phyloP scores from a whole-genome alignment of 306 rosid genomes.

The Cucumis melo region DNA sequence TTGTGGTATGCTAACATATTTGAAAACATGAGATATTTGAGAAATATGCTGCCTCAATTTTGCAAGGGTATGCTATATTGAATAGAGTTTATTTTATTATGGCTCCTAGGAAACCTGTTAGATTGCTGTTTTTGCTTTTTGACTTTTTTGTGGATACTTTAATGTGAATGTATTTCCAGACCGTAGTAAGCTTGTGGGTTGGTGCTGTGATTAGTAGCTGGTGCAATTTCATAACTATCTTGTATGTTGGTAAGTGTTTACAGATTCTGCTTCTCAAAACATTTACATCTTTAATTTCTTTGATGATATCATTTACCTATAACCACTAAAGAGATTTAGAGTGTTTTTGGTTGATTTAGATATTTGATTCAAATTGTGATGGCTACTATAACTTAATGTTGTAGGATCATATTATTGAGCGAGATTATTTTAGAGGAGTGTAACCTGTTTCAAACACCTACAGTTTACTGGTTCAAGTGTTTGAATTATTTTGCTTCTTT shows the following conservation, averaged over 20 bases:
- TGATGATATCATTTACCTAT: not conserved
- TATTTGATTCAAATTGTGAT: too few relatives aligned
- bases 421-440: too few relatives aligned
- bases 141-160: constrained; percentile 6
- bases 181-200: constrained; percentile 48
- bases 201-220: constrained; percentile 78
- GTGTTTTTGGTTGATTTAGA: too few relatives aligned
- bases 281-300: not conserved
- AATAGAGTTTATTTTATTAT: not conserved
- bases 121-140: constrained; percentile 4
- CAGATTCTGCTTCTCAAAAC: not conserved
- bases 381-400: too few relatives aligned
- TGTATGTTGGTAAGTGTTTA: constrained; percentile 63
- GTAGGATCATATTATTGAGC: too few relatives aligned
- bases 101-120: not conserved
- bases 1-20: too few relatives aligned
- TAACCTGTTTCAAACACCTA: too few relatives aligned
- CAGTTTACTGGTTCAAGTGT: too few relatives aligned
- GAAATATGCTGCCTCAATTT: too few relatives aligned
- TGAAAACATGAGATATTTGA: too few relatives aligned
- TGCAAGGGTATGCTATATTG: not conserved
- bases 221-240: constrained; percentile 71
- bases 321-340: too few relatives aligned
- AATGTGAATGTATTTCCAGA: constrained; percentile 30
- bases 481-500: too few relatives aligned